Evolutionary conservation across 2,329 filamentous ascomycete genomes (phyloP), one percentile per base, ranked within the genome.

Genomic region (Atkinsonella hypoxylon): DNA sequence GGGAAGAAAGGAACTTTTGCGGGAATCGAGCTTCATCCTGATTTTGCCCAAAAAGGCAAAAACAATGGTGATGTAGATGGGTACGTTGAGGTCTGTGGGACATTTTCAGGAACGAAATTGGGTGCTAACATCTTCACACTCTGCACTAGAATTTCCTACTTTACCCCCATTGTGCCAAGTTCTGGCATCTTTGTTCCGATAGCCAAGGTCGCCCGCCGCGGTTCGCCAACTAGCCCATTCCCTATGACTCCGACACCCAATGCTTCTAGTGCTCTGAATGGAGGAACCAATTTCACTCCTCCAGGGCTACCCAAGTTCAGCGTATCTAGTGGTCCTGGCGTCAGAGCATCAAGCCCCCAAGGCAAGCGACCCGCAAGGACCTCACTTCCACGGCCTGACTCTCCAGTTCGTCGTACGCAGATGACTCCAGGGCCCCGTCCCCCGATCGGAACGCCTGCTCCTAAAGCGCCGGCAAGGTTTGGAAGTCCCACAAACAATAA

Each of bases 31-130:
- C 75, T 98, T 55, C 81, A 84, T 60, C 73, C 79, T 49, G 87
- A 95, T 58, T 94, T 85, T 71, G 87, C 89, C 34, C 68, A 76
- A 48, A 81, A 85, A 63, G 93, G 93, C 34, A 98, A 98, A 75
- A 98, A 98, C 64, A 94, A 80, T 61, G 93, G 93, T 56, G 90
- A 95, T 66, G 93, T 97, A 50, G 91, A 97, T 59, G 93, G 91
- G 87, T 91, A 76, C 68, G 80, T 36, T 50, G 20, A 12, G 11
- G 34, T 12, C 34, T 32, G 9, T 12, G 34, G 15, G 2, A 11
- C 2, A 15, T 36, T 36, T 36, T 36, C 11, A 15, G 13, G 9
- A 36, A 3, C 11, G 34, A 36, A 15, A 36, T 8, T 26, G 13
- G 5, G 40, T n/a, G 8, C 42, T 45, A 31, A 42, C 22, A 18